These are phyloP conservation scores for Smallanthus sonchifolius DNA, from an alignment of 129 eudicot genomes.

Conservation along the genomic window DNA sequence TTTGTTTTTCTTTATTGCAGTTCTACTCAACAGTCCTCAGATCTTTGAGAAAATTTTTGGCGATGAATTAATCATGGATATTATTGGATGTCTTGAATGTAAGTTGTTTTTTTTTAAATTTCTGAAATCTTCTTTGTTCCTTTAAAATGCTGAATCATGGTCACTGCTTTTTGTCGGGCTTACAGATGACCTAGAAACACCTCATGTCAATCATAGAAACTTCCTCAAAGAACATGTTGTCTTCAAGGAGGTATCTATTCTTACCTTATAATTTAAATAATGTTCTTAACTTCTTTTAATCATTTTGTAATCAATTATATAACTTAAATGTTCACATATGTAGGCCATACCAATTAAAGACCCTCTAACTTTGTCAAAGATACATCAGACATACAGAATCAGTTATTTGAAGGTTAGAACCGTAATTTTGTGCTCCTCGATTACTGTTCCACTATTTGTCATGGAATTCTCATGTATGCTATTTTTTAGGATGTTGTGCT, in stretches of 20 bases:
- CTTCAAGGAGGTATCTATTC: constrained; percentile 69
- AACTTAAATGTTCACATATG: constrained; percentile 4
- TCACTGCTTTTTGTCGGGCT: constrained; percentile 17
- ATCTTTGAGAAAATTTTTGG: constrained; percentile 84
- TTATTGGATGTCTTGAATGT: constrained; percentile 93
- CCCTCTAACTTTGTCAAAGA: constrained; percentile 70
- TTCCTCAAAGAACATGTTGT: constrained; percentile 85
- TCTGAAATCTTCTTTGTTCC: background rate
- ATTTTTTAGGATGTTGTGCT: constrained; percentile 68
- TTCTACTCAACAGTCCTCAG: constrained; percentile 69
- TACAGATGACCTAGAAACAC: constrained; percentile 68
- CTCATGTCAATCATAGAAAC: constrained; percentile 66
- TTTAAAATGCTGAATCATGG: background rate
- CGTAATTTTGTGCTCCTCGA: background rate
- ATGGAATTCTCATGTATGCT: constrained; percentile 7
- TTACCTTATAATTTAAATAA: background rate
- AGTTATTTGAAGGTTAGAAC: constrained; percentile 71
- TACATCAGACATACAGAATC: constrained; percentile 89
- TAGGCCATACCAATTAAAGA: constrained; percentile 95
- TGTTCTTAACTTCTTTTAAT: background rate
- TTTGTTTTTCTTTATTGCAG: constrained; percentile 41
- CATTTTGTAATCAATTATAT: background rate
- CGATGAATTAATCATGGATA: constrained; percentile 80
- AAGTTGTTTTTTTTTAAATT: constrained; percentile 24
- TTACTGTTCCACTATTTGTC: background rate